phyloP scores from a whole-genome alignment of 1,284 basidiomycete genomes.

The Pisolithus thermaeus region DNA sequence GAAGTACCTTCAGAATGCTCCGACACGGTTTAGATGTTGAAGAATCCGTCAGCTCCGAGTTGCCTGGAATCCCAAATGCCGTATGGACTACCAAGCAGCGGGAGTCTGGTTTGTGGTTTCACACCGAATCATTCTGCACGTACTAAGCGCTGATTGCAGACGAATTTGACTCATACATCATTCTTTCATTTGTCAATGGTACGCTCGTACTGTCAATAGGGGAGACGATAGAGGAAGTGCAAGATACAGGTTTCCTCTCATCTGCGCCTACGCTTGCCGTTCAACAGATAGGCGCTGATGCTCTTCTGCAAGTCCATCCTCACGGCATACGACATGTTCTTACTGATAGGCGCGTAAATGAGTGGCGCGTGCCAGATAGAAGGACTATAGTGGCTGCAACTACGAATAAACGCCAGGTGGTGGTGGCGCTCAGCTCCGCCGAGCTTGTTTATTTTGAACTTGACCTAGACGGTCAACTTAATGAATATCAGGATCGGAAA shows the following conservation, averaged over 20 bases:
- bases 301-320: slow-evolving; percentile 91
- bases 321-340: slow-evolving; percentile 92
- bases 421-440: slow-evolving; percentile 86
- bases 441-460: slow-evolving; percentile 96
- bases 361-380: slow-evolving; percentile 84
- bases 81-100: slow-evolving; percentile 92
- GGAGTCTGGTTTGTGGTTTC: slow-evolving; percentile 66
- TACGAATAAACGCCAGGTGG: slow-evolving; percentile 93
- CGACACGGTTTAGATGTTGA: slow-evolving; percentile 91
- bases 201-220: slow-evolving; percentile 93
- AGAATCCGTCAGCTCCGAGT: slow-evolving; percentile 87
- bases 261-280: slow-evolving; percentile 95
- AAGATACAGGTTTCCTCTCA: slow-evolving; percentile 93
- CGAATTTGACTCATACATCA: slow-evolving; percentile 89
- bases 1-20: slow-evolving; percentile 81
- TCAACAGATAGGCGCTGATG: slow-evolving; percentile 89
- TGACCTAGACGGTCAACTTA: slow-evolving; percentile 92
- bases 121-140: background rate
- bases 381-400: slow-evolving; percentile 87
- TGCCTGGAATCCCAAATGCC: slow-evolving; percentile 93
- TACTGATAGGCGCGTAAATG: slow-evolving; percentile 82
- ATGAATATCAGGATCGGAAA: slow-evolving; percentile 97
- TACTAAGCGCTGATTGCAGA: slow-evolving; percentile 41
- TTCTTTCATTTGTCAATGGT: slow-evolving; percentile 94
- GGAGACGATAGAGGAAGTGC: slow-evolving; percentile 95